Base-by-base conservation (phyloP, 2,329 filamentous ascomycete genomes). In the Hortaea werneckii region DNA sequence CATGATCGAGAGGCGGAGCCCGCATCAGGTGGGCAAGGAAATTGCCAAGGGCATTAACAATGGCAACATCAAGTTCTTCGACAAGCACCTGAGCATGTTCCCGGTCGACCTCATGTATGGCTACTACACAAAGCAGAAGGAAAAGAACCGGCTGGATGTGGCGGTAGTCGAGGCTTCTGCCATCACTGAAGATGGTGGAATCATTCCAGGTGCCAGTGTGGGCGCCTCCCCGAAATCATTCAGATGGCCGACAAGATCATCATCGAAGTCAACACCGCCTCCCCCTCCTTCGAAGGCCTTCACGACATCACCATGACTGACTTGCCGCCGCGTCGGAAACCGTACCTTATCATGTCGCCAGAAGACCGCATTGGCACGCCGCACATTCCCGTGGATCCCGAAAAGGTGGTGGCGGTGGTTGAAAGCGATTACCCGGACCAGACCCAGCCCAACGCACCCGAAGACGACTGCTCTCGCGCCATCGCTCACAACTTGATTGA, bases 191-290 rank as follows among this genome's bases (percentile, higher is more conserved):
- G 85, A 94, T 62, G 88, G 87, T 51, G 88, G 87, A 54, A 89
- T 94, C 58, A 84, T 94, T 38, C 87, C 85, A 4, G 87, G 88
- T 55, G 87, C 87, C 30, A 87, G 82, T 7, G 86, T 94, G 27
- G 87, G 87, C 45, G 87, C 87, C 9, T 47, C 82, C 3, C 87
- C 4, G 87, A 94, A 65, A 75, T 94, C 44, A 76, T 94, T 41
- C 87, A 94, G 68, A 87, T 94, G 79, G 86, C 87, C 43, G 86
- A 94, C 64, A 94, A 94, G 77, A 79, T 94, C 67, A 87, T 94
- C 60, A 86, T 94, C 60, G 87, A 94, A 70, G 84, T 94, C 68
- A 94, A 94, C 73, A 94, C 88, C 0, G 73, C 87, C 1, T 78
- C 85, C 42, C 87, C 87, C 5, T 87, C 80, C 38, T 89, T 94